Conservation (phyloP, 2,329 filamentous ascomycete species). For the Penicillium concentricum region DNA sequence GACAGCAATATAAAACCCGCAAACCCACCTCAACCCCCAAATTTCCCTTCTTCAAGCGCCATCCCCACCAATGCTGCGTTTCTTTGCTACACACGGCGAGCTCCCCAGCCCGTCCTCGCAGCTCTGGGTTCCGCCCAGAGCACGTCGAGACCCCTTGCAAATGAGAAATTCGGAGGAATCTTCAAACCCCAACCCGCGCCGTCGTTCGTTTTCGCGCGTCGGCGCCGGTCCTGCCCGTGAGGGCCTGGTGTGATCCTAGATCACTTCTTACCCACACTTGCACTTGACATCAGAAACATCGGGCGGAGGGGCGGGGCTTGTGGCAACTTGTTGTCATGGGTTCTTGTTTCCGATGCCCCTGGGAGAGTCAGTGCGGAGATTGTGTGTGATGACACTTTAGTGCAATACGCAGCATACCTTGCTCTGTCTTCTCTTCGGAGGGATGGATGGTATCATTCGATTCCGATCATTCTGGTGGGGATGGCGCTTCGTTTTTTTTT, state of each 20-base stretch:
- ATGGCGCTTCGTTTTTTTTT: slow-evolving; percentile 64
- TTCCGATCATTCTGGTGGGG: slow-evolving; percentile 89
- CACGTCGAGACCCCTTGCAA: slow-evolving; percentile 56
- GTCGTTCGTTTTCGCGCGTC: slow-evolving; percentile 25
- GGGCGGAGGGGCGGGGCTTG: slow-evolving; percentile 50
- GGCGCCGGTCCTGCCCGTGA: slow-evolving; percentile 67
- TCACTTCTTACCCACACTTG: slow-evolving; percentile 59
- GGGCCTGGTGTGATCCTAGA: slow-evolving; percentile 72
- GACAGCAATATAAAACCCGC: slow-evolving; percentile 11
- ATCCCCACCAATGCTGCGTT: slow-evolving; percentile 90
- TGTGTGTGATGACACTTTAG: slow-evolving; percentile 83
- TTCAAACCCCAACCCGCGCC: slow-evolving; percentile 60
- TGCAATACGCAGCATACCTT: slow-evolving; percentile 88
- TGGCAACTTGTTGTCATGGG: slow-evolving; percentile 24
- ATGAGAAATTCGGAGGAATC: slow-evolving; percentile 99
- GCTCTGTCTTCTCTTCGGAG: slow-evolving; percentile 33
- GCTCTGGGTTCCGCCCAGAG: slow-evolving; percentile 9
- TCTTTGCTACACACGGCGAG: slow-evolving; percentile 80
- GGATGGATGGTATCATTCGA: slow-evolving; percentile 68
- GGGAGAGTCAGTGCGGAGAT: slow-evolving; percentile 94
- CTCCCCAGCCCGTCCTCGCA: slow-evolving; percentile 24
- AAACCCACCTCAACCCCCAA: slow-evolving; percentile 5
- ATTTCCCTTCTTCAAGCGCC: slow-evolving; percentile 59
- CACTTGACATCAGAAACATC: slow-evolving; percentile 90
- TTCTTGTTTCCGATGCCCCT: slow-evolving; percentile 58